Evolutionary conservation across 2,329 filamentous ascomycete genomes (phyloP).

Genomic region (Ophiostoma fasciatum): DNA sequence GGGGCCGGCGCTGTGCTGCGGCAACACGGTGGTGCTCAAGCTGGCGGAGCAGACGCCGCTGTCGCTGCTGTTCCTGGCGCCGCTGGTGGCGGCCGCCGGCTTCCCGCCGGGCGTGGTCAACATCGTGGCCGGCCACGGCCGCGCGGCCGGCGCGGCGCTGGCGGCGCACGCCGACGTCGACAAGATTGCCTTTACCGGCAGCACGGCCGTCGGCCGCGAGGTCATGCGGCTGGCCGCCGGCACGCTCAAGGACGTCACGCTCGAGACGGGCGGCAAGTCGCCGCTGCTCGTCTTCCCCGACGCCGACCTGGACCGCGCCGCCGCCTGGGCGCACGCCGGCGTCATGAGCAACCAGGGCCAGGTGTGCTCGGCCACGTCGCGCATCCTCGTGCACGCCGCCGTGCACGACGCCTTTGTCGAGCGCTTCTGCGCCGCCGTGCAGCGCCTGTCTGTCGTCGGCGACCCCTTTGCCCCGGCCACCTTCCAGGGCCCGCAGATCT

Average conservation of each 20-base stretch:
- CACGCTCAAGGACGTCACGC: conserved; percentile 43
- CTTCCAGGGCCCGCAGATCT: conserved; percentile 57
- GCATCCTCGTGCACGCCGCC: conserved; percentile 43
- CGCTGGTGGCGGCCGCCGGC: conserved; percentile 52
- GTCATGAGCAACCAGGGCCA: conserved; percentile 46
- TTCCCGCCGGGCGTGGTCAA: conserved; percentile 64
- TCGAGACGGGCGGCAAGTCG: conserved; percentile 46
- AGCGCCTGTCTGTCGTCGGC: conserved; percentile 44
- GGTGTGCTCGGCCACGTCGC: conserved; percentile 44
- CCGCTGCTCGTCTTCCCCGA: conserved; percentile 45
- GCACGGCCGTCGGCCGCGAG: conserved; percentile 47
- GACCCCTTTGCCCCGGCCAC: conserved; percentile 52
- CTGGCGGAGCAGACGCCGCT: conserved; percentile 48
- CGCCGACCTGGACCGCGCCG: conserved; percentile 45
- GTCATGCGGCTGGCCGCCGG: conserved; percentile 53
- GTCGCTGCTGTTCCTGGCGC: conserved; percentile 44
- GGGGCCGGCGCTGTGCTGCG: conserved; percentile 47
- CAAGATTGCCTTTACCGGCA: conserved; percentile 64
- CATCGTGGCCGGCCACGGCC: conserved; percentile 52
- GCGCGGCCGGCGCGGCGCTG: conserved; percentile 49
- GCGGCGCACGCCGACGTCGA: conserved; percentile 49
- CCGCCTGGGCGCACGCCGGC: conserved; percentile 32
- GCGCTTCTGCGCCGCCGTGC: conserved; percentile 44
- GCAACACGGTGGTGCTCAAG: conserved; percentile 47
- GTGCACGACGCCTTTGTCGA: conserved; percentile 46